Conservation (phyloP, 148 eudicot species). For the Spergularia marina region DNA sequence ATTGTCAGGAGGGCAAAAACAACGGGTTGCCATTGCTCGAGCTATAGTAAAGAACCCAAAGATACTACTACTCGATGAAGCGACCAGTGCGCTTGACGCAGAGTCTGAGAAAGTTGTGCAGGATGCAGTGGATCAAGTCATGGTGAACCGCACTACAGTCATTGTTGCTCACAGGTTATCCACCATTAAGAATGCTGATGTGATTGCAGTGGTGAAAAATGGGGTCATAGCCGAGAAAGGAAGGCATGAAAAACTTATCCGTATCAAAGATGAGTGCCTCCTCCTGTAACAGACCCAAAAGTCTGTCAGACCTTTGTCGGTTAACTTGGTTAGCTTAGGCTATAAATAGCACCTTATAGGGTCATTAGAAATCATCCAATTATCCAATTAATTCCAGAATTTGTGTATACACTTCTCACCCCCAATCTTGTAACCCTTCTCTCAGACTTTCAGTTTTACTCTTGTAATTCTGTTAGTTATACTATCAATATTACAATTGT, state of each 20-base stretch:
- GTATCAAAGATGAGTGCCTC: slow-evolving; percentile 4
- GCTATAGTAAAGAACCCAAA: slow-evolving; percentile 20
- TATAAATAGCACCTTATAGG: no score
- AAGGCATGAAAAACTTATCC: slow-evolving; percentile 15
- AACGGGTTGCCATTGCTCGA: slow-evolving; percentile 16
- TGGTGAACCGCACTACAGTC: slow-evolving; percentile 15
- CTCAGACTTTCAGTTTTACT: no score
- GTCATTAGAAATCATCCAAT: no score
- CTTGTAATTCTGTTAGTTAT: no score
- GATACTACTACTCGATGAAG: slow-evolving; percentile 16
- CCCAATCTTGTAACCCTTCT: no score
- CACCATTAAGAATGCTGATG: slow-evolving; percentile 13
- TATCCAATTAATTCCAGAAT: no score
- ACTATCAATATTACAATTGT: no score
- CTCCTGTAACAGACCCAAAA: no score
- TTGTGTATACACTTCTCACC: no score
- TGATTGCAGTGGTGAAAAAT: slow-evolving; percentile 15
- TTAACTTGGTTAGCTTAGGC: no score
- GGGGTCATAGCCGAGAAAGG: slow-evolving; percentile 18
- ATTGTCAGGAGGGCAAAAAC: slow-evolving; percentile 16
- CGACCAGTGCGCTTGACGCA: slow-evolving; percentile 16
- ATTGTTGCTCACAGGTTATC: slow-evolving; percentile 11
- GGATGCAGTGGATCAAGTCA: slow-evolving; percentile 18
- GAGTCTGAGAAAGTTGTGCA: slow-evolving; percentile 21
- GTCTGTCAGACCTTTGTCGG: no score